phyloP scores from a whole-genome alignment of 257 asterid species.

The Anisodus acutangulus region DNA sequence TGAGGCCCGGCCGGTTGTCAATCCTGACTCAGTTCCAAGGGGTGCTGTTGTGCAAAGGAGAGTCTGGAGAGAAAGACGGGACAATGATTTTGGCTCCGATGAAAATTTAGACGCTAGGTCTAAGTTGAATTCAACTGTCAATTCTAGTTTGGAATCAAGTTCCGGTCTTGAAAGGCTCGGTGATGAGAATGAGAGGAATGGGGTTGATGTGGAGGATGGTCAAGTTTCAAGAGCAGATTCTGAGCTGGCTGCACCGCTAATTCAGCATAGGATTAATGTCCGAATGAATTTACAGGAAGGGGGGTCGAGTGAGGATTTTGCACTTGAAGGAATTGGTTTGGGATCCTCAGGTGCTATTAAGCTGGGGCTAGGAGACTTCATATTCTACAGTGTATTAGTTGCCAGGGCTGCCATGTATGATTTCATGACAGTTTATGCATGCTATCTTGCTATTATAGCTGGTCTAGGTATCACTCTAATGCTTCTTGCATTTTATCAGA shows the following conservation, averaged over 20 bases:
- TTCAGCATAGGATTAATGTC: conserved; percentile 60
- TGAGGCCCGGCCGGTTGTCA: conserved; percentile 77
- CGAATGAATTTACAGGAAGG: conserved; percentile 52
- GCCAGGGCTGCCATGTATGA: conserved; percentile 98
- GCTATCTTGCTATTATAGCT: conserved; percentile 92
- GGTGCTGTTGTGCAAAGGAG: conserved; percentile 57
- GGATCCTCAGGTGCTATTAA: conserved; percentile 95
- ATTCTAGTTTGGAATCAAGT: conserved; percentile 22
- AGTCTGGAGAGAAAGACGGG: conserved; percentile 75
- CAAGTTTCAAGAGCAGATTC: conserved; percentile 46
- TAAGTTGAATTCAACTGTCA: conserved; percentile 29
- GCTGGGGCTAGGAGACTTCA: conserved; percentile 94
- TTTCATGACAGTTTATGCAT: conserved; percentile 92
- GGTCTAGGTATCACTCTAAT: conserved; percentile 88
- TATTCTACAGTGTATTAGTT: conserved; percentile 91
- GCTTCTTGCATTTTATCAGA: conserved; percentile 84
- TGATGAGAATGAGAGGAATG: conserved; percentile 44
- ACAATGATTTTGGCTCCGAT: conserved; percentile 34
- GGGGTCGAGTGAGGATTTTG: conserved; percentile 51
- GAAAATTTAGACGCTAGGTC: conserved; percentile 35
- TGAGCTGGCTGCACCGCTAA: conserved; percentile 76
- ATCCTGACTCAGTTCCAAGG: conserved; percentile 38
- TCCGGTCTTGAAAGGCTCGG: conserved; percentile 23
- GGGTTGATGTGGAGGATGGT: conserved; percentile 55
- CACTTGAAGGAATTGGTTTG: conserved; percentile 84